Evolutionary conservation across 306 rosid species (phyloP).

Genomic region (Ormosia semicastrata): DNA sequence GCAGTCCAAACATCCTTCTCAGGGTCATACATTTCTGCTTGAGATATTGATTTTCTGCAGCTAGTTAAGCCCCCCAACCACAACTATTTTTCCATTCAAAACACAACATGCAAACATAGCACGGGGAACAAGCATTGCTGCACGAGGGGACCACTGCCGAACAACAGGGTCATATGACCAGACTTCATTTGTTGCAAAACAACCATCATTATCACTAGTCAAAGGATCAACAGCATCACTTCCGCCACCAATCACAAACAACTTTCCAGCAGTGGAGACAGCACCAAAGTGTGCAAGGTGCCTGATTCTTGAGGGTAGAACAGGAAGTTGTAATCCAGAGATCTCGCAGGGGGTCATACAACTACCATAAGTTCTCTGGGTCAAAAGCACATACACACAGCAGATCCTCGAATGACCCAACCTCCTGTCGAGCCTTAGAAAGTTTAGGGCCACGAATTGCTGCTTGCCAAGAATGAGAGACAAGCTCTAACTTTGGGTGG

Average conservation of each 20-base stretch:
- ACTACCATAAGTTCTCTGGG: conserved; percentile 93
- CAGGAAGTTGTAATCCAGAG: conserved; percentile 92
- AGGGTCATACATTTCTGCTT: conserved; percentile 93
- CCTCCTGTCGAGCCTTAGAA: conserved; percentile 73
- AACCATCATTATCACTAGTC: conserved; percentile 96
- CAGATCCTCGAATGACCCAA: conserved; percentile 77
- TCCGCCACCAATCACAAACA: conserved; percentile 83
- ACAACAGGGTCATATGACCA: conserved; percentile 93
- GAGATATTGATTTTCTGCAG: conserved; percentile 90
- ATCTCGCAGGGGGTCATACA: conserved; percentile 81
- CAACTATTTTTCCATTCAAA: conserved; percentile 85
- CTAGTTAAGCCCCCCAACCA: conserved; percentile 94
- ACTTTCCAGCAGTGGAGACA: conserved; percentile 78
- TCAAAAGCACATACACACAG: conserved; percentile 84
- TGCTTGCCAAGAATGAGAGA: conserved; percentile 83
- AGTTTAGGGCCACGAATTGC: conserved; percentile 79
- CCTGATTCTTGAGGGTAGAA: conserved; percentile 84
- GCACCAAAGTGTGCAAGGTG: conserved; percentile 92
- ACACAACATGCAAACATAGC: conserved; percentile 82
- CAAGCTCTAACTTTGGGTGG: conserved; percentile 78
- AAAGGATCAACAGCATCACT: conserved; percentile 91
- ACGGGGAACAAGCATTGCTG: conserved; percentile 90
- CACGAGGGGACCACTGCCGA: conserved; percentile 70
- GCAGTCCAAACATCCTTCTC: conserved; percentile 77
- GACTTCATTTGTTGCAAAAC: conserved; percentile 91